Conservation (phyloP, 2,329 filamentous ascomycete species). For the Lasiodiplodia sp. region DNA sequence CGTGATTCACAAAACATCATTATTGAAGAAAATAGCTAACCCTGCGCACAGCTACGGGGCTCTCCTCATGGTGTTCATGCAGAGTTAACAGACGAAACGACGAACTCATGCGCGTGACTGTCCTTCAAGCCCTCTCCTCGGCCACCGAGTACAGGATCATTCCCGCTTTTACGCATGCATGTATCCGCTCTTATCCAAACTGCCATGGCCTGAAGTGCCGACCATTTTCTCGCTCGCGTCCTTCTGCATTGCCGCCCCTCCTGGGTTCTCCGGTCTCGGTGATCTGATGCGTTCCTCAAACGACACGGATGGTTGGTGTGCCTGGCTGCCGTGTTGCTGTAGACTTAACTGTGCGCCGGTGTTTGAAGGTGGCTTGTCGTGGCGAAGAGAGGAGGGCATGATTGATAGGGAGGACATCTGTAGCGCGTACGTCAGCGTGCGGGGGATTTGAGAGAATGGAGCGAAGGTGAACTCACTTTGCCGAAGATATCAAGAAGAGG, state of each 20-base stretch:
- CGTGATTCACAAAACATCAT: background rate
- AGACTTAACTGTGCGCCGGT: background rate
- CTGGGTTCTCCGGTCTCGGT: background rate
- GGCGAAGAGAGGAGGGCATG: background rate
- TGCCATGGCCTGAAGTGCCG: background rate
- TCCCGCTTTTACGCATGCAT: background rate
- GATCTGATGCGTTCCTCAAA: background rate
- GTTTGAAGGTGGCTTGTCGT: background rate
- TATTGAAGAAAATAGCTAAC: background rate
- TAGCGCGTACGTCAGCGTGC: too few species aligned
- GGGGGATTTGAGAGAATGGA: background rate
- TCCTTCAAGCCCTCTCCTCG: too few species aligned
- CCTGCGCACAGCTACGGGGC: background rate
- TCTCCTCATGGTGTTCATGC: slow-evolving; percentile 19
- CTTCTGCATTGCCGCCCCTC: background rate
- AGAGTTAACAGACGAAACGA: too few species aligned
- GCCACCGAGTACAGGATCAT: too few species aligned
- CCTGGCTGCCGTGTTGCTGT: background rate
- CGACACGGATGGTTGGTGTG: background rate
- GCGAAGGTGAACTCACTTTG: background rate
- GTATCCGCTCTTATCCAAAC: background rate
- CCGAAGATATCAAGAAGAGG: background rate
- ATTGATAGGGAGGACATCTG: background rate
- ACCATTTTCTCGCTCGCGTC: background rate
- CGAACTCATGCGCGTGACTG: too few species aligned